These are phyloP conservation scores for Athelia sp. DNA, from an alignment of 1,284 basidiomycete genomes.

Conservation along the genomic window DNA sequence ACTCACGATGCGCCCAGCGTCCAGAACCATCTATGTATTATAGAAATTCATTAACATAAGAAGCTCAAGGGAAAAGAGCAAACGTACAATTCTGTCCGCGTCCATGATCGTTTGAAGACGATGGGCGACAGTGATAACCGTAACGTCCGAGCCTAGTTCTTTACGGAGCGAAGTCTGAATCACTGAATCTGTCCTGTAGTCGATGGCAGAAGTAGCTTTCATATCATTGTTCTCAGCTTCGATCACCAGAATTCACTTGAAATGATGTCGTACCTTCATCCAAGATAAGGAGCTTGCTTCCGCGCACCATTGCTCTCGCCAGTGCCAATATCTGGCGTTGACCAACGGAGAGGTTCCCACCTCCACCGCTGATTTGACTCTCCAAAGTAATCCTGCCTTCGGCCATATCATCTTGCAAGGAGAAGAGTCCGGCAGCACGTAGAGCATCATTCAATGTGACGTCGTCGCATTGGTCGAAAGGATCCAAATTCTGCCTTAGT, in stretches of 20 bases:
- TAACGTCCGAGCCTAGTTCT: slow-evolving; percentile 49
- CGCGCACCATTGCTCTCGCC: slow-evolving; percentile 51
- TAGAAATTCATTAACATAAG: slow-evolving; percentile 12
- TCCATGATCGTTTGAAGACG: slow-evolving; percentile 70
- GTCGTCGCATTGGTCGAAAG: slow-evolving; percentile 73
- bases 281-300: slow-evolving; percentile 54
- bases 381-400: slow-evolving; percentile 47
- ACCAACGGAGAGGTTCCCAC: slow-evolving; percentile 65
- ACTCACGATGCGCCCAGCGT: slow-evolving; percentile 24
- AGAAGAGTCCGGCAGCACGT: slow-evolving; percentile 48
- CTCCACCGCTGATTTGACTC: slow-evolving; percentile 49
- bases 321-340: slow-evolving; percentile 66
- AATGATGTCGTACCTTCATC: slow-evolving; percentile 43
- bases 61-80: background rate
- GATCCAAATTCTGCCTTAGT: slow-evolving; percentile 58
- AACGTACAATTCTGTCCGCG: slow-evolving; percentile 43
- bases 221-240: background rate
- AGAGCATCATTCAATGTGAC: slow-evolving; percentile 50
- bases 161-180: slow-evolving; percentile 55
- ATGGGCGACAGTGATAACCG: slow-evolving; percentile 64
- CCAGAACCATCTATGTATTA: slow-evolving; percentile 35
- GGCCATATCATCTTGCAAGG: slow-evolving; percentile 44
- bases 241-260: background rate
- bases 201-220: slow-evolving; percentile 49
- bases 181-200: slow-evolving; percentile 54